Evolutionary conservation across 1,284 basidiomycete genomes (phyloP), one percentile per base, ranked within the genome.

Genomic region (Polyporus tsugae): DNA sequence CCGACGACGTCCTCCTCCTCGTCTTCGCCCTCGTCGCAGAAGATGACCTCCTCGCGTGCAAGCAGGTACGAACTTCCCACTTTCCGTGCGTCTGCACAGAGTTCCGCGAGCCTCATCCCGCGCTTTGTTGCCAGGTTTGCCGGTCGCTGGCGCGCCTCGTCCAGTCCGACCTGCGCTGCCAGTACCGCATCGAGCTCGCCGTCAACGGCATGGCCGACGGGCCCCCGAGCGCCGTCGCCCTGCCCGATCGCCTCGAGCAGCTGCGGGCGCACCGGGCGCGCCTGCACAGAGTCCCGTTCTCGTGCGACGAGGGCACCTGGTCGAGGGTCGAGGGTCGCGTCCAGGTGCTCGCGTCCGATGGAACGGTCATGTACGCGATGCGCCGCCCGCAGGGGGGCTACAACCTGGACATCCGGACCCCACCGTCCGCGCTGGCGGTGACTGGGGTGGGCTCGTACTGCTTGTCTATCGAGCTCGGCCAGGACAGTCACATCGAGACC

Each of bases 181-280:
- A 65, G 38, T 69, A 69, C 36, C 25, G 49, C 22, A 53, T 65
- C 6, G 67, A 65, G 19, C 61, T 65, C 36, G 60, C 55, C 19
- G 46, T 46, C 38, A 33, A 19, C n/a, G 67, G 67, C 39, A 69
- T 69, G 67, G 38, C 60, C 52, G 61, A 69, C 44, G 63, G 67
- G 0, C 55, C 57, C 1, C 44, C 39, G 7, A 39, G 55, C 44
- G 61, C 36, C 10, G 19, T 53, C 39, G 22, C 59, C 2, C 36
- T 68, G 19, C n/a, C 44, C 6, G 66, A 67, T 2, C 66, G 62
- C 11, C 25, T 38, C 29, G 9, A 53, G 6, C 42, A 58, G n/a
- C 29, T 64, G 13, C 57, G 41, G 25, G 46, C n/a, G 22, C 49
- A 67, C 22, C 62, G 65, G 7, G 25, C 57, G 9, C 65, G 61